Evolutionary conservation across 306 rosid species (phyloP), one percentile per base, ranked within the genome.

Genomic region (Sphenostylis stenocarpa): DNA sequence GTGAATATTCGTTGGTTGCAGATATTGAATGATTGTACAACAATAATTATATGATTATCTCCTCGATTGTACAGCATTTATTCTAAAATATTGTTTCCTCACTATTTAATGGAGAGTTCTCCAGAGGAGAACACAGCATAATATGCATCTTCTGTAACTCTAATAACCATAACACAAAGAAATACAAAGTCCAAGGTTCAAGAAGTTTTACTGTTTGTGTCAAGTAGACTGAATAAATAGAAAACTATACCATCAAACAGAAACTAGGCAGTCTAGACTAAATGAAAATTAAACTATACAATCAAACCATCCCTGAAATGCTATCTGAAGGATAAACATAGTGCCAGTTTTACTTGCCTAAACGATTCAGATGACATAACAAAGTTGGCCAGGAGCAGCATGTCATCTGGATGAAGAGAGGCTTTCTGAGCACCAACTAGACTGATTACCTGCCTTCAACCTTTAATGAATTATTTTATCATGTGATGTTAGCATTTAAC

Each of bases 341-440:
- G 60, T 8, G 76, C 10, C 62, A 77, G 36, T 60, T 72, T 75
- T 67, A 84, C 98, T 87, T 86, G 83, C 98, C 96, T 94, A 76
- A 91, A 91, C 51, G 98, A 94, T 81, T 94, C 98, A 66, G 98
- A 78, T 39, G 97, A 92, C 94, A 90, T 85, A 55, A 94, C 90
- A 83, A 94, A 91, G 87, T 91, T 94, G 71, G 91, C 69, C 77
- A 94, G 86, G 57, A 94, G 87, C 65, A 94, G 79, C 90, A 91
- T 88, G 72, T 94, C 98, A 85, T 94, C 98, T 5, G 98, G 97
- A 85, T 94, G 97, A 67, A 94, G 98, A 80, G 98, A 84, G 71
- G 96, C 98, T 84, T 91, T 91, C 78, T 91, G 98, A 72, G 98
- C 98, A 77, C 98, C 98, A 62, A 88, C 90, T 75, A 94, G 88